These are phyloP conservation scores for Elsinoe arachidis DNA, from an alignment of 2,329 filamentous ascomycete species.

Conservation along the genomic window DNA sequence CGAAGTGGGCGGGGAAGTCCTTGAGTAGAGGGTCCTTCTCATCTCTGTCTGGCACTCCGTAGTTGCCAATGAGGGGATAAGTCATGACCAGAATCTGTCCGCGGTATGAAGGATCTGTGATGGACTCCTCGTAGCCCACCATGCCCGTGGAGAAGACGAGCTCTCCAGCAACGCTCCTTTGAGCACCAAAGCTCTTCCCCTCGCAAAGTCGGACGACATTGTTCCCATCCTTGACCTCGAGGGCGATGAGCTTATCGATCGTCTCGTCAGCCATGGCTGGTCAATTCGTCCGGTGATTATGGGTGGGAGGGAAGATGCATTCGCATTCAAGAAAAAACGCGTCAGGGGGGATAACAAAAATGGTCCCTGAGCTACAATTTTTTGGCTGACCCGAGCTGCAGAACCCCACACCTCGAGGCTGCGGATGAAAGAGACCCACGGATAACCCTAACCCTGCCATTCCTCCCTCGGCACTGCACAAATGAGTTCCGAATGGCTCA, in stretches of 20 bases:
- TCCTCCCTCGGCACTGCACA: no score
- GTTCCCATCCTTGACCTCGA: constrained; percentile 87
- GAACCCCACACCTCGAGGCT: background rate
- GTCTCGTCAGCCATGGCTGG: constrained; percentile 17
- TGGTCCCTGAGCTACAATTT: constrained; percentile 7
- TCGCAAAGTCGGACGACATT: constrained; percentile 56
- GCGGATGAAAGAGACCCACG: constrained; percentile 4
- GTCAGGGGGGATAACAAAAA: constrained; percentile 9
- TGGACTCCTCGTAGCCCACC: constrained; percentile 95
- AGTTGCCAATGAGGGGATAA: constrained; percentile 92
- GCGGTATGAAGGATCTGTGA: constrained; percentile 79
- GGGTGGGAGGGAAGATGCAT: background rate
- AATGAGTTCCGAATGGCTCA: no score
- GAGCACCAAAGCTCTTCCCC: constrained; percentile 91
- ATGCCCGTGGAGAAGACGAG: constrained; percentile 99
- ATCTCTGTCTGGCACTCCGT: constrained; percentile 86
- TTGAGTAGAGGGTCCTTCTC: constrained; percentile 74
- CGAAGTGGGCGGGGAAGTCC: constrained; percentile 85
- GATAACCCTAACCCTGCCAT: no score
- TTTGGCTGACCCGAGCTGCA: constrained; percentile 6
- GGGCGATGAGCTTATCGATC: constrained; percentile 51
- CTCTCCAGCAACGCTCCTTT: constrained; percentile 91
- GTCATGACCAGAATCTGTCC: constrained; percentile 95
- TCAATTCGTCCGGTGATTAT: background rate
- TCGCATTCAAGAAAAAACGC: constrained; percentile 2